Percentiles rank a stretch among this genome's conserved stretches.
These are phyloP conservation scores for Monilinia fructigena DNA, from an alignment of 2,329 filamentous ascomycete genomes.

Conservation along the genomic window DNA sequence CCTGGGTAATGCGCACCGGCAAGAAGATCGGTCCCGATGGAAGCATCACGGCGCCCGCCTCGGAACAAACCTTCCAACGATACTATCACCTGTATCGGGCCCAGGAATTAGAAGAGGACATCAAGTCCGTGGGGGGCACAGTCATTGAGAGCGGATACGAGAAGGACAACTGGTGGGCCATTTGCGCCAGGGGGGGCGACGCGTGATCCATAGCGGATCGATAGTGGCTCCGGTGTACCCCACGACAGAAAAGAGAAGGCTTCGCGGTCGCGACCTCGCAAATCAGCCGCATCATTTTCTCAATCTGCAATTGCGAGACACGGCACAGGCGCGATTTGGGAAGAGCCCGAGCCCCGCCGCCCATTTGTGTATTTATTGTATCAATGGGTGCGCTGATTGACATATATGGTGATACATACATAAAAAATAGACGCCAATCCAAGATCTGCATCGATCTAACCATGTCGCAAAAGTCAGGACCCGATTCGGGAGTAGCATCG, in stretches of 20 bases:
- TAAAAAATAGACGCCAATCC: not conserved
- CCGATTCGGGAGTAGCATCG: not conserved
- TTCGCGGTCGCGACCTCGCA: too few relatives aligned
- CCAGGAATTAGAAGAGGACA: constrained; percentile 82
- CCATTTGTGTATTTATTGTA: too few relatives aligned
- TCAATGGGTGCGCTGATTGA: too few relatives aligned
- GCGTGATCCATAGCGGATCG: not conserved
- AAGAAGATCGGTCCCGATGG: constrained; percentile 41
- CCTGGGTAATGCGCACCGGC: constrained; percentile 70
- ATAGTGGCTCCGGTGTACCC: not conserved
- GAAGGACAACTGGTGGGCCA: constrained; percentile 97
- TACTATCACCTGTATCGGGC: constrained; percentile 93
- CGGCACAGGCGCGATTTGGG: too few relatives aligned
- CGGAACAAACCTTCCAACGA: constrained; percentile 62
- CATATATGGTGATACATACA: not conserved
- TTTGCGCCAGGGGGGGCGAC: constrained; percentile 42
- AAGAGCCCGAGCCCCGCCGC: too few relatives aligned
- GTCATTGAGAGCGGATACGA: constrained; percentile 86
- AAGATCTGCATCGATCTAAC: constrained; percentile 17
- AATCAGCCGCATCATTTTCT: too few relatives aligned
- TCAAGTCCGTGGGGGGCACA: constrained; percentile 68
- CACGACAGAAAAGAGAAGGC: too few relatives aligned
- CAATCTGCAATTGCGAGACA: too few relatives aligned
- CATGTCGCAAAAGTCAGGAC: not conserved
- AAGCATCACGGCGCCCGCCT: constrained; percentile 38